A percentile compares a stretch with the other conserved stretches of the same genome.
These are phyloP conservation scores for Penicillium hesseltinei DNA, from an alignment of 2,329 filamentous ascomycete species.

Conservation along the genomic window DNA sequence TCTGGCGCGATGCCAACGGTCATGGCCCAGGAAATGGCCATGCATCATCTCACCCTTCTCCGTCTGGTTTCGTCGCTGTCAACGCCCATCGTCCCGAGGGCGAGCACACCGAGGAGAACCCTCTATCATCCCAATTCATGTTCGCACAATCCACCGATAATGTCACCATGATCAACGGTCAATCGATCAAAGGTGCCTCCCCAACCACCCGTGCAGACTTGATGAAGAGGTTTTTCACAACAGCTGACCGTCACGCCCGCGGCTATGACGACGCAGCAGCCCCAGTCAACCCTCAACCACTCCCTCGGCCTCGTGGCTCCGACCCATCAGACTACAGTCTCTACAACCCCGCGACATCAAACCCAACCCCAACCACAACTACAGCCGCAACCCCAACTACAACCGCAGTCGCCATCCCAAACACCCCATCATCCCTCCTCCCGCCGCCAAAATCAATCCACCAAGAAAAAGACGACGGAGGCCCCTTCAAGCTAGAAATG, in stretches of 20 bases:
- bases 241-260: constrained; percentile 53
- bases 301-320: constrained; percentile 33
- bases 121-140: constrained; percentile 37
- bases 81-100: constrained; percentile 50
- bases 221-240: constrained; percentile 62
- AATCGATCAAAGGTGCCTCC: constrained; percentile 53
- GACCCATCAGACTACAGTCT: constrained; percentile 41
- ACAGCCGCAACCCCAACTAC: constrained; percentile 41
- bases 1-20: constrained; percentile 38
- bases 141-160: constrained; percentile 46
- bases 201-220: constrained; percentile 59
- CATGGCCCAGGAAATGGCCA: constrained; percentile 29
- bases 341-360: constrained; percentile 43
- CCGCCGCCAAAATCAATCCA: constrained; percentile 47
- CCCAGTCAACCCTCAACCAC: constrained; percentile 29
- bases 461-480: constrained; percentile 56
- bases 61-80: constrained; percentile 58
- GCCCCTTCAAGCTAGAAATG: constrained; percentile 64
- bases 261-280: constrained; percentile 34
- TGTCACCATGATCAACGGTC: constrained; percentile 49
- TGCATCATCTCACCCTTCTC: constrained; percentile 41
- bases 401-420: constrained; percentile 54
- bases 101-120: constrained; percentile 31
- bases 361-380: constrained; percentile 27
- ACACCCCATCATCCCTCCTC: constrained; percentile 53